phyloP scores from a whole-genome alignment of 139 green algal species.

The Chlorella sp. region DNA sequence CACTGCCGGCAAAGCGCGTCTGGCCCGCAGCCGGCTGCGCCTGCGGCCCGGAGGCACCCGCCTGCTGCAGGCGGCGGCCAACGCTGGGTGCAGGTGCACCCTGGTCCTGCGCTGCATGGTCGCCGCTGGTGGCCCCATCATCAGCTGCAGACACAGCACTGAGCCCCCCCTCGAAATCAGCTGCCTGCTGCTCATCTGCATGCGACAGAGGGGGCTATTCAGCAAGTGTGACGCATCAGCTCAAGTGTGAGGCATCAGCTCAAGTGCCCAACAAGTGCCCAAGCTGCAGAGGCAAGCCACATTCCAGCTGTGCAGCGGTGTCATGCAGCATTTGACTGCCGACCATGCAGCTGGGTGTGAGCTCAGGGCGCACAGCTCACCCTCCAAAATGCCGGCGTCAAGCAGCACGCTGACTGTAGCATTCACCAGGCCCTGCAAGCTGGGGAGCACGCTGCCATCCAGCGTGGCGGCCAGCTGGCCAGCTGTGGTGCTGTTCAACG shows the following conservation, averaged over 20 bases:
- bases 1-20: not conserved
- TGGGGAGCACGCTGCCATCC: not conserved
- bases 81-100: too few relatives aligned
- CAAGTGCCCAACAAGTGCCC: too few relatives aligned
- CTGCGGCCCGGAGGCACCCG: not conserved
- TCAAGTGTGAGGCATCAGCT: not conserved
- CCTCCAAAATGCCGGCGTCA: not conserved
- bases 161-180: too few relatives aligned
- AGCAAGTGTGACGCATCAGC: too few relatives aligned
- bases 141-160: not conserved
- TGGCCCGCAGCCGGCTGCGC: too few relatives aligned
- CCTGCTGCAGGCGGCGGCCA: not conserved
- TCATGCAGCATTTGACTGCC: too few relatives aligned
- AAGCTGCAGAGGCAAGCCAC: not conserved
- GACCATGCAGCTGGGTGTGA: not conserved
- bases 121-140: not conserved
- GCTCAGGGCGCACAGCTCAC: too few relatives aligned
- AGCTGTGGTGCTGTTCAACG: not conserved
- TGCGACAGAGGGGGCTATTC: too few relatives aligned
- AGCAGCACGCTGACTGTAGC: too few relatives aligned
- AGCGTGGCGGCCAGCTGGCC: not conserved
- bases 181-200: not conserved
- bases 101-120: not conserved
- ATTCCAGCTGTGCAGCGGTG: too few relatives aligned
- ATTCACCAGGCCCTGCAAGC: not conserved